These are phyloP conservation scores for Hyphopichia burtonii DNA, from an alignment of 1,139 yeast genomes.

Conservation along the genomic window DNA sequence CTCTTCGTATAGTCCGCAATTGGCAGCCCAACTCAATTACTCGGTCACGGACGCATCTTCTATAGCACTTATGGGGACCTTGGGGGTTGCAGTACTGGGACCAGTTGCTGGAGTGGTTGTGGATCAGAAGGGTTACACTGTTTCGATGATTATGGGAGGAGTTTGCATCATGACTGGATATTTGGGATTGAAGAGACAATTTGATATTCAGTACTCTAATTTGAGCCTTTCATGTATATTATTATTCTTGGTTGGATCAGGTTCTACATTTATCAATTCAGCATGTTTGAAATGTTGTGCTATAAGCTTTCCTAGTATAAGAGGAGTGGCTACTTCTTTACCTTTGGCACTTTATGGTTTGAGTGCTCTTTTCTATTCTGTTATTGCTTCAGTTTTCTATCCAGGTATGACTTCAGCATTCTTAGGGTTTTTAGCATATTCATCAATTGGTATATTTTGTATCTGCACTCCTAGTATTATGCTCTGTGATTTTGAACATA, in stretches of 20 bases:
- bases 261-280: conserved; percentile 53
- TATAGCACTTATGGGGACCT: conserved; percentile 58
- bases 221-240: conserved; percentile 35
- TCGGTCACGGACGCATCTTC: conserved; percentile 55
- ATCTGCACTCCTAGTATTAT: conserved; percentile 50
- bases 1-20: conserved; percentile 64
- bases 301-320: conserved; percentile 50
- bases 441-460: conserved; percentile 36
- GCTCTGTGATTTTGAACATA: conserved; percentile 40
- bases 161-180: conserved; percentile 43
- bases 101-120: conserved; percentile 60
- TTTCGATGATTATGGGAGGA: conserved; percentile 46
- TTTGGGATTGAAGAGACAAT: conserved; percentile 47
- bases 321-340: conserved; percentile 61
- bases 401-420: conserved; percentile 53
- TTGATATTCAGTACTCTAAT: conserved; percentile 26
- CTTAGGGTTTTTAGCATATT: conserved; percentile 44
- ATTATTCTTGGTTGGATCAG: conserved; percentile 48
- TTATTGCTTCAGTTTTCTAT: conserved; percentile 44
- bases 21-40: conserved; percentile 51
- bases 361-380: conserved; percentile 57
- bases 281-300: conserved; percentile 61
- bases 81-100: conserved; percentile 58
- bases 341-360: conserved; percentile 61
- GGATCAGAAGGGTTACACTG: conserved; percentile 52